These are phyloP conservation scores for Apostasia ramifera DNA, from an alignment of 106 monocot genomes.

Conservation along the genomic window DNA sequence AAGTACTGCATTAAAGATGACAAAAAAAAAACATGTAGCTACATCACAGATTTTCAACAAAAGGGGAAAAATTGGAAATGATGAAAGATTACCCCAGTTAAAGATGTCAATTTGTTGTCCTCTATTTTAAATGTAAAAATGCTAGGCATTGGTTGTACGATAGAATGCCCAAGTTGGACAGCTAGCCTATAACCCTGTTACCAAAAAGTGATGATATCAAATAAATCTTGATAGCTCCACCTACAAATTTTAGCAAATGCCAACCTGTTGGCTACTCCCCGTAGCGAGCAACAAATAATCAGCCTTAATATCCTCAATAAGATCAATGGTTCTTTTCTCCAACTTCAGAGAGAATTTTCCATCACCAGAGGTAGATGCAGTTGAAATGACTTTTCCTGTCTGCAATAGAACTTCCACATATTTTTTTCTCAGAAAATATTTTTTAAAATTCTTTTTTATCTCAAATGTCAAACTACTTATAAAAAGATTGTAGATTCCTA, in stretches of 20 bases:
- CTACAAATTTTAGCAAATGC: neutral
- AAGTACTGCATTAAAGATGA: no score
- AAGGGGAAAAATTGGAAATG: no score
- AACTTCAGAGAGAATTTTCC: slow-evolving; percentile 69
- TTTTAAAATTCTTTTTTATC: no score
- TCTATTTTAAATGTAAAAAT: slow-evolving; percentile 92
- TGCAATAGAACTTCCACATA: slow-evolving; percentile 42
- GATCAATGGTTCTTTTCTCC: slow-evolving; percentile 63
- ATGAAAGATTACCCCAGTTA: slow-evolving; percentile 75
- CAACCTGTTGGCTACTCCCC: slow-evolving; percentile 83
- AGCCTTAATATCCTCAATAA: slow-evolving; percentile 65
- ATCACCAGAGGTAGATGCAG: slow-evolving; percentile 32
- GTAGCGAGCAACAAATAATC: slow-evolving; percentile 74
- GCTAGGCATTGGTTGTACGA: slow-evolving; percentile 86
- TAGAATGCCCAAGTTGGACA: slow-evolving; percentile 72
- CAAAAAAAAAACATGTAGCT: no score
- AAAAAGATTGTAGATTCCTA: no score
- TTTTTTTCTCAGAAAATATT: neutral
- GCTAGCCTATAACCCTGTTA: slow-evolving; percentile 81
- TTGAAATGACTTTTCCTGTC: slow-evolving; percentile 74
- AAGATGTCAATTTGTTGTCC: slow-evolving; percentile 37
- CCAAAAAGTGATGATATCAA: neutral
- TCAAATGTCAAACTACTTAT: no score
- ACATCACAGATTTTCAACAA: no score
- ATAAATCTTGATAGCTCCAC: neutral